Conservation (phyloP, 2,329 filamentous ascomycete genomes). For the Xylaria arbuscula region DNA sequence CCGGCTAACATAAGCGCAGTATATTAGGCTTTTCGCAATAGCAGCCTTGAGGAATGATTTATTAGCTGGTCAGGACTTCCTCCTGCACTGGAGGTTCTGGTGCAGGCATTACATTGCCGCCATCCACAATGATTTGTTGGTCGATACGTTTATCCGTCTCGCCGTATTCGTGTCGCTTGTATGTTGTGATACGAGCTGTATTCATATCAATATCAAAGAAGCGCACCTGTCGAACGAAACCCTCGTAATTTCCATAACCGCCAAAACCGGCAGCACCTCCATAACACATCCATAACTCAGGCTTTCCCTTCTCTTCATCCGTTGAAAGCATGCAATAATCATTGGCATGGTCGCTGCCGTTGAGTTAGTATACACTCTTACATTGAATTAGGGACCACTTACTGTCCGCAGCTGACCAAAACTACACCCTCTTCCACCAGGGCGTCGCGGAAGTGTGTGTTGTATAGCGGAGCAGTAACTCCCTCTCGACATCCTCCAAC, state of each 20-base stretch:
- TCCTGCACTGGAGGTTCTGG: conserved; percentile 30
- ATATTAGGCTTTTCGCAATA: conserved; percentile 1
- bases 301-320: conserved; percentile 63
- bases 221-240: conserved; percentile 83
- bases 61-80: conserved; percentile 6
- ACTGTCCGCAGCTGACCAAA: conserved; percentile 92
- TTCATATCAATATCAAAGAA: conserved; percentile 96
- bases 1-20: not conserved
- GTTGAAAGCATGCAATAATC: conserved; percentile 87
- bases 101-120: conserved; percentile 57
- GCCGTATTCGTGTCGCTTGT: conserved; percentile 85
- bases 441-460: conserved; percentile 92
- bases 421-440: conserved; percentile 86
- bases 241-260: conserved; percentile 91
- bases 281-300: conserved; percentile 97
- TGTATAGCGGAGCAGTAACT: conserved; percentile 88
- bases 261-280: conserved; percentile 92
- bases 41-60: not conserved
- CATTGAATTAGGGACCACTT: conserved; percentile 53
- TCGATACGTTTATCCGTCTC: conserved; percentile 66
- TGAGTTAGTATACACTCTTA: conserved; percentile 29
- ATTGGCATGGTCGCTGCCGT: conserved; percentile 85
- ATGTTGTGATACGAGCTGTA: conserved; percentile 86
- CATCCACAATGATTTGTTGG: conserved; percentile 74
- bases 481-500: conserved; percentile 83